A percentile compares a stretch with the other conserved stretches of the same genome.
Evolutionary conservation across 495 filamentous ascomycete species (phyloP).

Genomic region (Bacidia gigantensis): DNA sequence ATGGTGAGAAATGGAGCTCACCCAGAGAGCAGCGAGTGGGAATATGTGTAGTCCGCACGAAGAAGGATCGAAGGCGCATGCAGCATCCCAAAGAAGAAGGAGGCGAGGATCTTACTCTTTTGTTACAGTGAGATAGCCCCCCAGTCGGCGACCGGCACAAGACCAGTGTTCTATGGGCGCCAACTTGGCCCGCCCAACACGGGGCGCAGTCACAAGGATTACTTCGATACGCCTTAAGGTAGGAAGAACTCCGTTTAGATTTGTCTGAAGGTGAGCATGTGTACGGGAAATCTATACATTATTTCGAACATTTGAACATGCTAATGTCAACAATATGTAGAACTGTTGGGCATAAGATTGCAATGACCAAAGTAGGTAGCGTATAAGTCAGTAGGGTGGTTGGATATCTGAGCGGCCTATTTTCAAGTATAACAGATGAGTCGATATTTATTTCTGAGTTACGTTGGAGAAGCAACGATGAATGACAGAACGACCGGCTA

Average conservation of each 20-base stretch:
- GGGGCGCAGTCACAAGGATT: constrained; percentile 3
- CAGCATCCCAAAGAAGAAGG: constrained; percentile 1
- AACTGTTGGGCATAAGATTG: too few species aligned
- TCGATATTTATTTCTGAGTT: too few species aligned
- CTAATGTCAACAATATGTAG: neutral
- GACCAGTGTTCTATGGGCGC: neutral
- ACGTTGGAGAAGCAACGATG: too few species aligned
- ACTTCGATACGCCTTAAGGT: neutral
- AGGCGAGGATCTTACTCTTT: constrained; percentile 3
- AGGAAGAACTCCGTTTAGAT: neutral
- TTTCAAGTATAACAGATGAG: too few species aligned
- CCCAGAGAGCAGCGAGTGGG: neutral
- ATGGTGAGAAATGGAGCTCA: neutral
- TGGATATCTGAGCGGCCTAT: too few species aligned
- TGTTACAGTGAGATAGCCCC: neutral
- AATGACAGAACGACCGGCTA: too few species aligned
- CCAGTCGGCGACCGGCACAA: neutral
- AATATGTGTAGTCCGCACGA: neutral
- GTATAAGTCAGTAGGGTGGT: too few species aligned
- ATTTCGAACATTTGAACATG: neutral
- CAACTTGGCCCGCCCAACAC: constrained; percentile 6
- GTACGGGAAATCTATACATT: neutral
- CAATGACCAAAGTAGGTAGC: too few species aligned
- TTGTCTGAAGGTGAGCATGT: neutral
- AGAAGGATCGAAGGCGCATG: constrained; percentile 1